Base-by-base conservation (phyloP, 208 protist species). In the Blastocrithidia nonstop region DNA sequence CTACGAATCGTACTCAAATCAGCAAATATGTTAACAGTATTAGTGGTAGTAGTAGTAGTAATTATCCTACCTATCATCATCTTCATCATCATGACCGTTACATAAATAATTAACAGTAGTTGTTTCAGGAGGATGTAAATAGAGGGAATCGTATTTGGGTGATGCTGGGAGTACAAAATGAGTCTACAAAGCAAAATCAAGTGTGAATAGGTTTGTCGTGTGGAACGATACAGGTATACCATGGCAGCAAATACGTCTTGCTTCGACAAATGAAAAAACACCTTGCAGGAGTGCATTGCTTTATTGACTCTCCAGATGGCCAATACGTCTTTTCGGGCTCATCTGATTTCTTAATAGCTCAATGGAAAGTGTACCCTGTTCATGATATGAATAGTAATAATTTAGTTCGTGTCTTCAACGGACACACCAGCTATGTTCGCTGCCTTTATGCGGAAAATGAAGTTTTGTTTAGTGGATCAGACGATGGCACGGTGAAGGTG, bases 401-500 rank as follows among this genome's bases (percentile, higher is more conserved):
- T n/a, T 15, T 15, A 11, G n/a, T 15, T n/a, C 11, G 29, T n/a
- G n/a, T n/a, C 11, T 15, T n/a, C 11, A 20, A 16, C 40, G 6
- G 15, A 25, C 71, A 73, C 47, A 51, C 23, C 5, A 6, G 75
- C 64, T 2, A 41, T 61, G 63, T 93, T 13, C 56, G 64, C 8
- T 90, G 78, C 46, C 52, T 90, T n/a, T 72, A 74, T 50, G 73
- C 76, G 11, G 78, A 93, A 51, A 81, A 78, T 26, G 84, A 73
- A 49, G 67, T 71, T 7, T 43, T 93, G 16, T 66, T 93, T 26
- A 82, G 66, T 32, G 85, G 80, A 2, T 50, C 66, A 5, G 72
- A 75, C 28, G 85, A 93, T 59, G 53, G 67, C 49, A 84, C 71
- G 1, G 77, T 93, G 36, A 70, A 75, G 35, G 79, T 89, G 28